These are phyloP conservation scores for Penicillium verrucosum DNA, from an alignment of 2,329 filamentous ascomycete species.

Conservation along the genomic window DNA sequence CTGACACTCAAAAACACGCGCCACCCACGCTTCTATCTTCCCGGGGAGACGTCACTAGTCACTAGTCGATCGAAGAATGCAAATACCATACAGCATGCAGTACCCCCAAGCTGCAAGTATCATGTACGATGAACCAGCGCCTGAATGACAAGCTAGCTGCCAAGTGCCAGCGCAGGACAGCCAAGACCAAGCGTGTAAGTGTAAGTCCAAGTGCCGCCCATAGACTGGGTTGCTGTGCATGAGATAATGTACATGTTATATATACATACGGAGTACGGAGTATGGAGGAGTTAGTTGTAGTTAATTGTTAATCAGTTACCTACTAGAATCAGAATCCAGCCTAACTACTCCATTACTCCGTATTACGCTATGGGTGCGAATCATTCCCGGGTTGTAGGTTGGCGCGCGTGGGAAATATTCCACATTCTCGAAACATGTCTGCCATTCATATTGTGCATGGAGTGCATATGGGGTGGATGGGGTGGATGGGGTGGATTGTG, in stretches of 20 bases:
- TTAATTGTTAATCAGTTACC: too few relatives aligned
- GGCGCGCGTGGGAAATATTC: conserved; percentile 1
- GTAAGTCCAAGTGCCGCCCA: neutral
- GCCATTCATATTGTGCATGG: conserved; percentile 1
- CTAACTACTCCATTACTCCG: neutral
- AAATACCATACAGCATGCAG: neutral
- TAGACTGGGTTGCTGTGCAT: neutral
- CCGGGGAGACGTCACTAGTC: neutral
- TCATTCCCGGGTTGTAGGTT: conserved; percentile 1
- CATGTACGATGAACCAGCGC: conserved; percentile 2
- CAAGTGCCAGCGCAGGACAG: conserved; percentile 6
- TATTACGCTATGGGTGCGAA: neutral
- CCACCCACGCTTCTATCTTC: conserved; percentile 3
- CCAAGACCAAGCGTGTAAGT: neutral
- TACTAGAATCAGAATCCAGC: neutral
- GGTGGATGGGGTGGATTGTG: neutral
- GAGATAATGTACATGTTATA: neutral
- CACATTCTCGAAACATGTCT: conserved; percentile 23
- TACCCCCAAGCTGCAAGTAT: neutral
- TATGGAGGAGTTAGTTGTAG: too few relatives aligned
- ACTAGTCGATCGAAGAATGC: conserved; percentile 6
- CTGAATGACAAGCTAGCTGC: neutral
- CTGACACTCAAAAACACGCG: neutral
- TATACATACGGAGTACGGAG: neutral
- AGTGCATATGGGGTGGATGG: neutral